Evolutionary conservation across 2,329 filamentous ascomycete species (phyloP).

Genomic region (Zasmidium cellare): DNA sequence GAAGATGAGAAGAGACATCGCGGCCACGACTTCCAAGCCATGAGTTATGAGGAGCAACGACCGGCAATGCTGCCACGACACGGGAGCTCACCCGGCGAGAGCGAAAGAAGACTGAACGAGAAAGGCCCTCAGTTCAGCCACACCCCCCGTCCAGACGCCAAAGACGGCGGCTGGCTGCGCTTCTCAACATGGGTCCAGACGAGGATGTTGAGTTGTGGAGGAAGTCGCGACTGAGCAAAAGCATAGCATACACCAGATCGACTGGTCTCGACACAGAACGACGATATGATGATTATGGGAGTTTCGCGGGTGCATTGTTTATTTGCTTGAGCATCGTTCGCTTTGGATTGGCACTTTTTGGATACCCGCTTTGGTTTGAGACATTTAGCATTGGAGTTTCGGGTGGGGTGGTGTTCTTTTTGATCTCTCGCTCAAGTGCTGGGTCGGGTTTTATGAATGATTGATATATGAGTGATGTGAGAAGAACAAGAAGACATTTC

Average conservation of each 20-base stretch:
- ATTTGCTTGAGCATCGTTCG: not conserved
- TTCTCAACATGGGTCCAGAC: slow-evolving; percentile 60
- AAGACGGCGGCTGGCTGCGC: slow-evolving; percentile 47
- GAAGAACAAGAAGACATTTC: not conserved
- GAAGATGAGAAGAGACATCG: slow-evolving; percentile 18
- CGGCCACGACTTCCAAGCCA: slow-evolving; percentile 14
- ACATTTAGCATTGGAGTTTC: not conserved
- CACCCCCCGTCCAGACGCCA: slow-evolving; percentile 9
- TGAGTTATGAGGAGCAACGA: slow-evolving; percentile 29
- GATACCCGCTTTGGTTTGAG: slow-evolving; percentile 9
- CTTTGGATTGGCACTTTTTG: slow-evolving; percentile 1
- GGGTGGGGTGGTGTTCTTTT: too few relatives aligned
- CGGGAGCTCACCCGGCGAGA: slow-evolving; percentile 25
- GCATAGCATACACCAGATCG: not conserved
- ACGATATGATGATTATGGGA: not conserved
- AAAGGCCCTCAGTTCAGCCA: not conserved
- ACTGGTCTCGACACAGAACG: not conserved
- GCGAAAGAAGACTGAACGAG: slow-evolving; percentile 23
- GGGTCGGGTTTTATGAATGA: slow-evolving; percentile 4
- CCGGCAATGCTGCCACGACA: slow-evolving; percentile 26
- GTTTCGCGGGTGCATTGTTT: not conserved
- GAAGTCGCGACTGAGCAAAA: slow-evolving; percentile 1
- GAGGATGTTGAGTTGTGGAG: slow-evolving; percentile 52
- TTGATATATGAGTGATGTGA: slow-evolving; percentile 5
- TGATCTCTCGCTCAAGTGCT: slow-evolving; percentile 10